Evolutionary conservation across 2,329 filamentous ascomycete species (phyloP).

Genomic region (Pseudogymnoascus destructans): DNA sequence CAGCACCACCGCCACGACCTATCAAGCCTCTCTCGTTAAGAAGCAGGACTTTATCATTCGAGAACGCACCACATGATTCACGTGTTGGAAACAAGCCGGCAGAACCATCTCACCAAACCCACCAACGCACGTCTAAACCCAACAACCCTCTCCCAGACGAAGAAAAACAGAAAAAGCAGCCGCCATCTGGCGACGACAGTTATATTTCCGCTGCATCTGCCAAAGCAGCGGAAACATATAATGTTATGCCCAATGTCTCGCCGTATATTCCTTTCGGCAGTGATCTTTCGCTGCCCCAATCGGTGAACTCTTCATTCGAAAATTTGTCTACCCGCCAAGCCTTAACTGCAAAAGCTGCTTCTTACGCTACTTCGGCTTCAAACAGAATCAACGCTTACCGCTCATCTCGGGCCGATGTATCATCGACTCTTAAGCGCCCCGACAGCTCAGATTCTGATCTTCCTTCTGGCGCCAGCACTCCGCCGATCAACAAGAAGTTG

Average conservation of each 20-base stretch:
- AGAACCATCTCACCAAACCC: conserved; percentile 25
- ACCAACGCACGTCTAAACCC: conserved; percentile 14
- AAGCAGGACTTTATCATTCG: conserved; percentile 24
- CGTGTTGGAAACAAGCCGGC: conserved; percentile 30
- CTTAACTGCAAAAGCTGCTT: conserved; percentile 4
- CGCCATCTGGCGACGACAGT: conserved; percentile 16
- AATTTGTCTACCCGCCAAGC: neutral
- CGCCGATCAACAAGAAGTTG: conserved; percentile 48
- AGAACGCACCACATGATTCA: conserved; percentile 26
- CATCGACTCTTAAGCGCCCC: conserved; percentile 12
- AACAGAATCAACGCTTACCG: neutral
- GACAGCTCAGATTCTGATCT: conserved; percentile 9
- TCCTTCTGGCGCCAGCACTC: conserved; percentile 9
- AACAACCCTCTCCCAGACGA: conserved; percentile 9
- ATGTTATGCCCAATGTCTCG: conserved; percentile 23
- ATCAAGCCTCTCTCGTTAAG: conserved; percentile 44
- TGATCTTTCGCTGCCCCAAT: neutral
- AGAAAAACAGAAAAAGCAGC: conserved; percentile 16
- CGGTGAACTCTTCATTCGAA: neutral
- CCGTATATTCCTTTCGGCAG: conserved; percentile 15
- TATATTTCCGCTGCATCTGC: conserved; percentile 22
- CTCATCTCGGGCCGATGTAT: conserved; percentile 5
- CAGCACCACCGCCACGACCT: conserved; percentile 41
- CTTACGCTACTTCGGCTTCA: conserved; percentile 1
- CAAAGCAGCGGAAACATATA: conserved; percentile 24